A percentile compares a stretch with the other conserved stretches of the same genome.
Evolutionary conservation across 331 rosid genomes (phyloP).

Genomic region (Rosa hybrid): DNA sequence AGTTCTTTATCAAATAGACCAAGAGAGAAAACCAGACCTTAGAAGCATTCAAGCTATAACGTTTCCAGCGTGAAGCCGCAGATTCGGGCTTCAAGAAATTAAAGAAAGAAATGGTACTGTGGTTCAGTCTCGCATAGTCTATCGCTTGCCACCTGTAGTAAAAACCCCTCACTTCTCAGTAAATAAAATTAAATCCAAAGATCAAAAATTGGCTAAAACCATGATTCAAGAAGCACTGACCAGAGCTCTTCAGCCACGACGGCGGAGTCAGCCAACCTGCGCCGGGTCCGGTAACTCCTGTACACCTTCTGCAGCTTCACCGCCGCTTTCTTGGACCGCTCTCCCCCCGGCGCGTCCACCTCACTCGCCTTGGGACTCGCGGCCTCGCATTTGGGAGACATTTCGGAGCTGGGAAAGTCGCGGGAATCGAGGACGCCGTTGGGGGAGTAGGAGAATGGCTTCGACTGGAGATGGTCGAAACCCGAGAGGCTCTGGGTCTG

Average conservation of each 20-base stretch:
- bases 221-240: constrained; percentile 34
- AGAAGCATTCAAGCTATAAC: constrained; percentile 74
- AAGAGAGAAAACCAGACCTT: constrained; percentile 40
- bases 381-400: constrained; percentile 1
- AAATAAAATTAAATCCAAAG: neutral
- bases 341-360: constrained; percentile 19
- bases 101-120: constrained; percentile 88
- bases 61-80: constrained; percentile 70
- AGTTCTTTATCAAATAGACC: neutral
- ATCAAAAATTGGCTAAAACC: neutral
- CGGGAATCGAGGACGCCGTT: constrained; percentile 22
- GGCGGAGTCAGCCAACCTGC: constrained; percentile 93
- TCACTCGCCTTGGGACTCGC: neutral
- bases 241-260: constrained; percentile 94
- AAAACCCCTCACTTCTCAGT: constrained; percentile 12
- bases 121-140: constrained; percentile 69
- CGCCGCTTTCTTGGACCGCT: constrained; percentile 47
- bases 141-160: constrained; percentile 81
- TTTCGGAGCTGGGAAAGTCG: constrained; percentile 22
- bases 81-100: constrained; percentile 59
- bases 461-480: constrained; percentile 38
- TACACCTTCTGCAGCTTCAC: constrained; percentile 76
- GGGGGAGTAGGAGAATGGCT: constrained; percentile 42
- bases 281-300: constrained; percentile 91
- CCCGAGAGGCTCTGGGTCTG: constrained; percentile 42